phyloP scores from a whole-genome alignment of 768 basidiomycete genomes.

The Piloderma croceum region DNA sequence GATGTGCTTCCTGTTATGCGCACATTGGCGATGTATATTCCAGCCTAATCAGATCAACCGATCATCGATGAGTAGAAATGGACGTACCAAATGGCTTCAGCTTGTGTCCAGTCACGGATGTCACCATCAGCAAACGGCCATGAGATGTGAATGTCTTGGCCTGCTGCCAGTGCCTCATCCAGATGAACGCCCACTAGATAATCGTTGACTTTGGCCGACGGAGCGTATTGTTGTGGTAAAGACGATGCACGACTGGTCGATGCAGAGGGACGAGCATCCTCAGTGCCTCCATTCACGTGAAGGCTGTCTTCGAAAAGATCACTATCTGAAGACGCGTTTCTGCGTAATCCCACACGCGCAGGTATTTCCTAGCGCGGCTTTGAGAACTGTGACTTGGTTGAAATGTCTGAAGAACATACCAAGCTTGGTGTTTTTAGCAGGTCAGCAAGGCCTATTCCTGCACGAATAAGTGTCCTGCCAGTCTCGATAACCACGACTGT shows the following conservation, averaged over 20 bases:
- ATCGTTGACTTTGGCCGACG: slow-evolving; percentile 58
- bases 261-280: slow-evolving; percentile 28
- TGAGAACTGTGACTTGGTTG: background rate
- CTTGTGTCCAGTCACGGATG: slow-evolving; percentile 74
- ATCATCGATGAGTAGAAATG: background rate
- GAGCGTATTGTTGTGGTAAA: slow-evolving; percentile 35
- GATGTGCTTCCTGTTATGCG: slow-evolving; percentile 73
- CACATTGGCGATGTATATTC: background rate
- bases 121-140: slow-evolving; percentile 80
- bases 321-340: slow-evolving; percentile 32
- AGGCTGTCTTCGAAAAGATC: slow-evolving; percentile 19
- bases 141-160: slow-evolving; percentile 66
- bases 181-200: slow-evolving; percentile 79
- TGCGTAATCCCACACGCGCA: slow-evolving; percentile 76
- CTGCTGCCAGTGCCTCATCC: slow-evolving; percentile 72
- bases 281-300: slow-evolving; percentile 13
- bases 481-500: slow-evolving; percentile 80
- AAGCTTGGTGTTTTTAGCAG: slow-evolving; percentile 71
- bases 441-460: slow-evolving; percentile 75
- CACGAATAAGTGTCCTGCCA: slow-evolving; percentile 61
- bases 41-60: slow-evolving; percentile 4
- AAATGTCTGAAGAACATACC: slow-evolving; percentile 41
- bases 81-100: slow-evolving; percentile 83
- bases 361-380: slow-evolving; percentile 53
- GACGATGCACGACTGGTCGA: slow-evolving; percentile 47